Evolutionary conservation across 2,329 filamentous ascomycete species (phyloP), one percentile per base, ranked within the genome.

Genomic region (Colletotrichum sansevieriae): DNA sequence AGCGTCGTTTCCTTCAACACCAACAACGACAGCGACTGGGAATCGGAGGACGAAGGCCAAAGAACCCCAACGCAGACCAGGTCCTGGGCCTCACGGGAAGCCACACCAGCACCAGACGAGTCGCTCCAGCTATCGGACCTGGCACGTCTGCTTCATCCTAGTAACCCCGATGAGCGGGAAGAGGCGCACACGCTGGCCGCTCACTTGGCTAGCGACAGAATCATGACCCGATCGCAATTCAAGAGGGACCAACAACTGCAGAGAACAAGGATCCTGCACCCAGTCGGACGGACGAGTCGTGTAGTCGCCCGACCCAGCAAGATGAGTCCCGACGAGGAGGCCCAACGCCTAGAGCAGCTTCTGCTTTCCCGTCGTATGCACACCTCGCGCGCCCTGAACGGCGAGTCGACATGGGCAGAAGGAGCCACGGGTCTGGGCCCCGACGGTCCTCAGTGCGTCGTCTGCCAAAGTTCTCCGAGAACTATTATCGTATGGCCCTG

Each of bases 401-500:
- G 66, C 63, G 68, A 74, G 5, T 75, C 80, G 11, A 84, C 83
- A 4, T 95, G 92, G 92, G 86, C 90, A 49, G 85, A 86, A 1
- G 92, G 92, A n/a, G 91, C 90, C 1, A 88, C 88, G 5, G 92
- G 91, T 0, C 87, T 95, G 76, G 93, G 92, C 1, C 79, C 78
- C 2, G 88, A 90, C 35, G 88, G 93, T 0, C 94, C 94, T 3
- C 92, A 93, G 73, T 99, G 96, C 75, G 96, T 98, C 1, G 93
- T 99, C 4, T 99, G 96, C 77, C 95, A 98, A 78, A 90, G 90
- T 63, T 87, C 88, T n/a, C 90, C 94, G 3, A 87, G 96, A 18
- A 97, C 93, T 8, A 92, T 98, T 70, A 92, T 99, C 63, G 91
- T 97, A 2, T 98, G 96, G 96, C 96, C 96, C 0, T 99, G 96